A percentile compares a stretch with the other conserved stretches of the same genome.
These are phyloP conservation scores for Kazachstania sp. DNA, from an alignment of 1,139 yeast species.

Conservation along the genomic window DNA sequence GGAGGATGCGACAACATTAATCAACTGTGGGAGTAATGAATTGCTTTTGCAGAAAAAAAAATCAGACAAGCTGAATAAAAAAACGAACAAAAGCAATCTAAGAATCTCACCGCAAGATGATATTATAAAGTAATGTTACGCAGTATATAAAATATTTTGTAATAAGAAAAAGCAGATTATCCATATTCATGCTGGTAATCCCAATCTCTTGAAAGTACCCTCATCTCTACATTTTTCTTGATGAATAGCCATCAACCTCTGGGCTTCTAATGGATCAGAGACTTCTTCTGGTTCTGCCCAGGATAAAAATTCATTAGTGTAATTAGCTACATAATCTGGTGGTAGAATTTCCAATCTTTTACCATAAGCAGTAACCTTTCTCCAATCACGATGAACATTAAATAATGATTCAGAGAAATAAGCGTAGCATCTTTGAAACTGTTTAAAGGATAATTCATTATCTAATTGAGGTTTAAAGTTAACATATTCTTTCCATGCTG, in stretches of 20 bases:
- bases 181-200: background rate
- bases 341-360: slow-evolving; percentile 2
- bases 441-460: slow-evolving; percentile 37
- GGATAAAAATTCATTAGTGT: slow-evolving; percentile 2
- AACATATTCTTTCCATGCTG: slow-evolving; percentile 42
- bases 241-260: slow-evolving; percentile 5
- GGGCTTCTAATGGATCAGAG: slow-evolving; percentile 5
- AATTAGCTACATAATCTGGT: background rate
- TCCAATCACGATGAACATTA: slow-evolving; percentile 5
- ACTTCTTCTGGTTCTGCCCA: slow-evolving; percentile 5
- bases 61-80: background rate
- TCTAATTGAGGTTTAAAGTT: slow-evolving; percentile 44
- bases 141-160: no score
- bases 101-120: background rate
- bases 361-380: slow-evolving; percentile 5
- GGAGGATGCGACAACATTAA: no score
- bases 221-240: slow-evolving; percentile 2
- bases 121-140: background rate
- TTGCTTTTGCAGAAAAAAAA: no score
- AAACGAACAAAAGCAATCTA: background rate
- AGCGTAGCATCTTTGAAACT: slow-evolving; percentile 48
- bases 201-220: slow-evolving; percentile 2
- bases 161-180: background rate
- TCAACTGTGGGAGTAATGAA: no score
- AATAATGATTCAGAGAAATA: slow-evolving; percentile 35